Evolutionary conservation across 768 basidiomycete genomes (phyloP).

Genomic region (Pulveroboletus ravenelii): DNA sequence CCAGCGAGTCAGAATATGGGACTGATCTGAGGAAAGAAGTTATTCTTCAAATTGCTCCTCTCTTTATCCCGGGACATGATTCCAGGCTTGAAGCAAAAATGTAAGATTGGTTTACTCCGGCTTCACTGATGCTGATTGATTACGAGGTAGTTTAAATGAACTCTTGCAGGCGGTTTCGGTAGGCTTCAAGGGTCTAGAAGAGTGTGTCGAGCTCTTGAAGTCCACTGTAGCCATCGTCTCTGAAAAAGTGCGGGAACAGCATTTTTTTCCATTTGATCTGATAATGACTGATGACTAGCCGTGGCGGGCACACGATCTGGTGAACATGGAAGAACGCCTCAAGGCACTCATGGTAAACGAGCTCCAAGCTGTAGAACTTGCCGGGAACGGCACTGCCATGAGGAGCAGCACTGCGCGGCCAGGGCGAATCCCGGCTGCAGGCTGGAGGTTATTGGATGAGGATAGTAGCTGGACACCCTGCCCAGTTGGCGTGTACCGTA

Average conservation of each 20-base stretch:
- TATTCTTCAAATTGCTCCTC: slow-evolving; percentile 43
- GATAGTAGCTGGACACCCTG: slow-evolving; percentile 53
- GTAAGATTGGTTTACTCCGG: slow-evolving; percentile 28
- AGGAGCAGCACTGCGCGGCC: neutral
- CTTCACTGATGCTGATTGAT: slow-evolving; percentile 4
- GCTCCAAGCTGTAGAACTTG: neutral
- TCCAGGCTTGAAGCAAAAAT: slow-evolving; percentile 24
- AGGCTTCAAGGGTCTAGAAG: slow-evolving; percentile 19
- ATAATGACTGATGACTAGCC: slow-evolving; percentile 29
- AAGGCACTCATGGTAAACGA: slow-evolving; percentile 29
- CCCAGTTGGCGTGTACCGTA: slow-evolving; percentile 58
- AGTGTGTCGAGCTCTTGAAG: slow-evolving; percentile 16
- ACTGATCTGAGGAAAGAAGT: slow-evolving; percentile 43
- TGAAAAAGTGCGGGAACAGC: slow-evolving; percentile 13
- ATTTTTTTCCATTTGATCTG: neutral
- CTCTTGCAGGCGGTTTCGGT: slow-evolving; percentile 18
- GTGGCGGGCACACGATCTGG: slow-evolving; percentile 50
- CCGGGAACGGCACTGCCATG: neutral
- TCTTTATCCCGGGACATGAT: slow-evolving; percentile 39
- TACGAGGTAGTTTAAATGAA: slow-evolving; percentile 16
- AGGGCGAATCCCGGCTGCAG: slow-evolving; percentile 21
- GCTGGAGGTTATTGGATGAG: slow-evolving; percentile 51
- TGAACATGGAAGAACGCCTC: slow-evolving; percentile 54
- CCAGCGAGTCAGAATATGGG: slow-evolving; percentile 29
- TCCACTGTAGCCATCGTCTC: slow-evolving; percentile 2